Conservation (phyloP, 2,329 filamentous ascomycete species). For the Aspergillus cejpii region DNA sequence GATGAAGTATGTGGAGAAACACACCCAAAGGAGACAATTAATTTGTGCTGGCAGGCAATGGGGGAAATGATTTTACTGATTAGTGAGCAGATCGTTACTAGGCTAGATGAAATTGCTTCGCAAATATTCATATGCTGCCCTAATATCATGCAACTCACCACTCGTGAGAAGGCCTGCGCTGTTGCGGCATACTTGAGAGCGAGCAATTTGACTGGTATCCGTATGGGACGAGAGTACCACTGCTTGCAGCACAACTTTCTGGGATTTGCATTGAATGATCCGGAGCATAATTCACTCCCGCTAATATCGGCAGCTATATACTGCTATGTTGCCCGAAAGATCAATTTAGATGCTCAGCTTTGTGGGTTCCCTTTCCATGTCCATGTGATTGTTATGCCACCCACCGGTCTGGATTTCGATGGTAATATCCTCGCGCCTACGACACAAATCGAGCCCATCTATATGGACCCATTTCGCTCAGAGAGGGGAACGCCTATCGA, state of each 20-base stretch:
- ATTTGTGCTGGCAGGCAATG: not conserved
- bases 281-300: constrained; percentile 71
- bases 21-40: not conserved
- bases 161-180: constrained; percentile 60
- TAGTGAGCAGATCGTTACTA: constrained; percentile 50
- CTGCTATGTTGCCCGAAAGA: constrained; percentile 65
- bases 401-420: constrained; percentile 56
- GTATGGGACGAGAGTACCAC: constrained; percentile 64
- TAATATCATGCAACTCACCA: constrained; percentile 51
- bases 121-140: constrained; percentile 51
- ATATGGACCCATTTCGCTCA: constrained; percentile 72
- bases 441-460: constrained; percentile 54
- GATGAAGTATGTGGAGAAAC: constrained; percentile 52
- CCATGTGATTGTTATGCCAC: constrained; percentile 66
- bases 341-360: constrained; percentile 70
- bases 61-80: constrained; percentile 10
- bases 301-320: constrained; percentile 83
- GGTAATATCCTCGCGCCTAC: constrained; percentile 29
- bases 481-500: constrained; percentile 58
- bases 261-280: constrained; percentile 67
- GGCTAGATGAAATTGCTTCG: constrained; percentile 58
- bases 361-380: constrained; percentile 82
- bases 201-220: constrained; percentile 63
- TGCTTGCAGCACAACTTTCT: constrained; percentile 82
- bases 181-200: constrained; percentile 64